Percentiles rank a stretch among this genome's conserved stretches.
Evolutionary conservation across 352 stramenopile species (phyloP).

Genomic region (Phytophthora tubulina): DNA sequence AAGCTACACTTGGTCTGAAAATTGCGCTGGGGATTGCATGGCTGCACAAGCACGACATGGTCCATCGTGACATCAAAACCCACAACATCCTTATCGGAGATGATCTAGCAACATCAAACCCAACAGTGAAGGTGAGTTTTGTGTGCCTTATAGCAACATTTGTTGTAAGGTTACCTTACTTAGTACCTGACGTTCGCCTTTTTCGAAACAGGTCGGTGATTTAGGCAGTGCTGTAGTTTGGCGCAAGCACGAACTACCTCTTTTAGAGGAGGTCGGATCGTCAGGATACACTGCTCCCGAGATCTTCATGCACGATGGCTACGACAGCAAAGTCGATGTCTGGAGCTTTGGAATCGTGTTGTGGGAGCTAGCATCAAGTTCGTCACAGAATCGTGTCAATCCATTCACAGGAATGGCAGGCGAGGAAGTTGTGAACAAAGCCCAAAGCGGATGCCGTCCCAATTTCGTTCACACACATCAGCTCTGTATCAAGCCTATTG

Average conservation of each 20-base stretch:
- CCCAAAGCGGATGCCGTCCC: constrained; percentile 32
- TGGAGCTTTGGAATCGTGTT: constrained; percentile 63
- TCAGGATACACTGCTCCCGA: constrained; percentile 61
- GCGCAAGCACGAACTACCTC: constrained; percentile 13
- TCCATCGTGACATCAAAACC: constrained; percentile 59
- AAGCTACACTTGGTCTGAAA: constrained; percentile 43
- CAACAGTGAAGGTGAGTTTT: constrained; percentile 43
- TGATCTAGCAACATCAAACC: constrained; percentile 15
- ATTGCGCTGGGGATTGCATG: constrained; percentile 44
- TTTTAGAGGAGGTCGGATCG: constrained; percentile 48
- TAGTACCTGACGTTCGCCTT: too few relatives aligned
- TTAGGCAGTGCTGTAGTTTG: constrained; percentile 43
- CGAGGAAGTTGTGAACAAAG: constrained; percentile 44
- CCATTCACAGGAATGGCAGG: constrained; percentile 42
- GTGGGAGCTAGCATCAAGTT: constrained; percentile 43
- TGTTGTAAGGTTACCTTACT: too few relatives aligned
- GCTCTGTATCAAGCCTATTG: constrained; percentile 18
- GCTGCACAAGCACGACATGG: constrained; percentile 46
- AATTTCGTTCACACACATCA: constrained; percentile 18
- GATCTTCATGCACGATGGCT: constrained; percentile 47
- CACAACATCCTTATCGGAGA: constrained; percentile 52
- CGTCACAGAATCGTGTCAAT: constrained; percentile 25
- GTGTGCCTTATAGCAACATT: too few relatives aligned
- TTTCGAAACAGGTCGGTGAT: constrained; percentile 42
- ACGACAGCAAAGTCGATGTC: constrained; percentile 55